Percentiles rank a stretch among this genome's conserved stretches.
These are phyloP conservation scores for Niveomyces coronatus DNA, from an alignment of 2,329 filamentous ascomycete species.

Conservation along the genomic window DNA sequence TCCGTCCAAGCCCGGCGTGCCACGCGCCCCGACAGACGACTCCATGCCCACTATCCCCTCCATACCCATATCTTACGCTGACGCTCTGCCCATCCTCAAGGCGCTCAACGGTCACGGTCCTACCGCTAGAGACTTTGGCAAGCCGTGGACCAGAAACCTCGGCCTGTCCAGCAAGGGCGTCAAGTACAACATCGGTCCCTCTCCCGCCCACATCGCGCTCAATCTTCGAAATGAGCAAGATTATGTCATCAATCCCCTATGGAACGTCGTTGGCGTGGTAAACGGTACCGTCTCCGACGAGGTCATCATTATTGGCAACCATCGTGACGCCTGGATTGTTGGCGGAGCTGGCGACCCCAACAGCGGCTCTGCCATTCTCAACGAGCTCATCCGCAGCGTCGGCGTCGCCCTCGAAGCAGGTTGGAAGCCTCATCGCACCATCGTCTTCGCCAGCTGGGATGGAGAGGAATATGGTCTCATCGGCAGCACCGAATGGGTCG, in stretches of 20 bases:
- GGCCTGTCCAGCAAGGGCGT: conserved; percentile 73
- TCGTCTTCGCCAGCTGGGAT: conserved; percentile 81
- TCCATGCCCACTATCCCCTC: conserved; percentile 80
- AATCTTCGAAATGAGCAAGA: conserved; percentile 72
- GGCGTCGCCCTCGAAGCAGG: conserved; percentile 55
- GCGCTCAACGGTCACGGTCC: conserved; percentile 85
- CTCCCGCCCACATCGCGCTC: conserved; percentile 59
- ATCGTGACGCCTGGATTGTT: conserved; percentile 81
- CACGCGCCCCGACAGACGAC: conserved; percentile 58
- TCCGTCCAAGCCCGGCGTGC: conserved; percentile 80
- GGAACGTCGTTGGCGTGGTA: conserved; percentile 88
- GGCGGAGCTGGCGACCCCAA: conserved; percentile 80
- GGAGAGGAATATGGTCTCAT: conserved; percentile 79
- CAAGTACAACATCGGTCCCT: conserved; percentile 75
- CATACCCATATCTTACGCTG: conserved; percentile 77
- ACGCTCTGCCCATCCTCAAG: conserved; percentile 79
- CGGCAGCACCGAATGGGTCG: conserved; percentile 87
- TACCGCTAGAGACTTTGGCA: conserved; percentile 60
- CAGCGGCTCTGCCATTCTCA: conserved; percentile 68
- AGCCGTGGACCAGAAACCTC: conserved; percentile 58
- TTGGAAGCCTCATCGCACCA: conserved; percentile 62
- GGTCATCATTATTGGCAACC: conserved; percentile 84
- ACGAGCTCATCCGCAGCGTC: conserved; percentile 68
- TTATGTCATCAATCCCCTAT: conserved; percentile 71
- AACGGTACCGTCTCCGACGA: conserved; percentile 80